Evolutionary conservation across 345 rosid genomes (phyloP), one percentile per base, ranked within the genome.

Genomic region (Excoecaria agallocha): DNA sequence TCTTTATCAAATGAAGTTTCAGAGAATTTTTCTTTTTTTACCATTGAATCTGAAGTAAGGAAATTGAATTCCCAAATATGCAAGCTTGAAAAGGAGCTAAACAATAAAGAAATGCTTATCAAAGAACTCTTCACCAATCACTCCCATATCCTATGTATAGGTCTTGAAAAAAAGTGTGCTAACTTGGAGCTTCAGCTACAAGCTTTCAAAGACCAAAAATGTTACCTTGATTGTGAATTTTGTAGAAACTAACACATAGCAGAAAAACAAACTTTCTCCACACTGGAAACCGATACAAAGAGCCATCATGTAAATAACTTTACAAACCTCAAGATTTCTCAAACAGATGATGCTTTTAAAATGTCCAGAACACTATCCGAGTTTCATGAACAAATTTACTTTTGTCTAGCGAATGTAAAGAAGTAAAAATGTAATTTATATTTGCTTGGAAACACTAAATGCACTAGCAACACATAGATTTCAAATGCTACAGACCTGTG

Each of bases 111-210:
- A 20, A 65, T 20, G 58, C 76, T 75, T 39, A 55, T 45, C 5
- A 54, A 63, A 68, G 76, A 63, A 73, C 76, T 69, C 70, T 74
- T 84, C 61, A 39, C 81, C 12, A 75, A 85, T 43, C 71, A 64
- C n/a, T 72, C 51, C 17, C 80, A 73, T 66, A 54, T 61, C 19
- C 76, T 80, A 30, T 74, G 78, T 55, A 54, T 43, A 48, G 77
- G 74, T 80, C 83, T 82, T 52, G 82, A 6, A 63, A 83, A 84
- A 30, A 77, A 59, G 55, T 78, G 77, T 72, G 77, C 80, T 62
- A 83, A 82, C 60, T 82, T 85, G 69, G 80, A 84, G 82, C 70
- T 63, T 66, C 90, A 85, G 81, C 56, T 85, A 83, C 80, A 82
- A 76, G 70, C 74, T 75, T 78, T 67, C 52, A 80, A 75, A 76